Evolutionary conservation across 2,329 filamentous ascomycete genomes (phyloP).

Genomic region (Trichoderma sp.): DNA sequence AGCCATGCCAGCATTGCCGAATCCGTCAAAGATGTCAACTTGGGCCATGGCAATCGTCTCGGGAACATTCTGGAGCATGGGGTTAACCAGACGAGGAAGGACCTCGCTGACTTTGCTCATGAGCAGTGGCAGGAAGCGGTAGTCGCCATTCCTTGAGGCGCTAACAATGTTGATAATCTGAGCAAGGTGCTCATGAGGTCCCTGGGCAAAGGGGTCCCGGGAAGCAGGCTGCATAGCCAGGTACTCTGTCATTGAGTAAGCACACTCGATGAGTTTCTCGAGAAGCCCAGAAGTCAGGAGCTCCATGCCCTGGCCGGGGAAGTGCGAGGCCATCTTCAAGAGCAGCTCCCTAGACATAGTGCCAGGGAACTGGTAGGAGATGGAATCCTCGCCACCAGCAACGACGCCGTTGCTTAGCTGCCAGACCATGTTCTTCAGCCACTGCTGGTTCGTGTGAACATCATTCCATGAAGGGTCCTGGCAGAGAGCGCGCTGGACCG

Average conservation of each 20-base stretch:
- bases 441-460: constrained; percentile 58
- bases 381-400: constrained; percentile 45
- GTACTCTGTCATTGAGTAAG: constrained; percentile 69
- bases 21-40: constrained; percentile 65
- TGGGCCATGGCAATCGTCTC: constrained; percentile 52
- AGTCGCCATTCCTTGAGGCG: constrained; percentile 69
- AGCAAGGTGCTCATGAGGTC: constrained; percentile 71
- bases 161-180: constrained; percentile 66
- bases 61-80: constrained; percentile 57
- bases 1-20: constrained; percentile 60
- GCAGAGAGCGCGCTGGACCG: constrained; percentile 51
- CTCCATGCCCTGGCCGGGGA: constrained; percentile 71
- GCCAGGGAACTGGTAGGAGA: constrained; percentile 62
- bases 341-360: constrained; percentile 62
- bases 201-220: constrained; percentile 59
- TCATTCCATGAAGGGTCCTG: constrained; percentile 55
- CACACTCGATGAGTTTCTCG: constrained; percentile 76
- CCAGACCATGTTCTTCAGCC: constrained; percentile 64
- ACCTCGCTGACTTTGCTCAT: constrained; percentile 73
- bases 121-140: constrained; percentile 74
- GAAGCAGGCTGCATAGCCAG: constrained; percentile 63
- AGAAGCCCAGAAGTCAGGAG: constrained; percentile 71
- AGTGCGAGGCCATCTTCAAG: constrained; percentile 64
- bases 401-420: constrained; percentile 57
- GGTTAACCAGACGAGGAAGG: constrained; percentile 60